Percentiles rank a stretch among this genome's conserved stretches.
Evolutionary conservation across 169 alveolate genomes (phyloP).

Genomic region (Plasmodium relictum): DNA sequence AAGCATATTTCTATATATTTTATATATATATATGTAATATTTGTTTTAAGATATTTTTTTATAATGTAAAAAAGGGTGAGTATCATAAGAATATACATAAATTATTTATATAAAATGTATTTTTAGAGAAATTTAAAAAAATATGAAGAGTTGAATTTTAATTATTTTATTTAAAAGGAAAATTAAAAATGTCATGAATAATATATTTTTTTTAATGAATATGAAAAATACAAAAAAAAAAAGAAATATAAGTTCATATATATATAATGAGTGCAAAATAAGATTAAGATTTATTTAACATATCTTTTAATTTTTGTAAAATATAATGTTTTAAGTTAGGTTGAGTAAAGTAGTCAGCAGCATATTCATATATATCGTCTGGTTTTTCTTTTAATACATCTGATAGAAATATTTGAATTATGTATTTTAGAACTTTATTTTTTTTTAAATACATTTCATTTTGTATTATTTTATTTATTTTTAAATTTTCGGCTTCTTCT

Average conservation of each 20-base stretch:
- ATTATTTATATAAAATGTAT: too few species aligned
- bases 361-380: conserved; percentile 46
- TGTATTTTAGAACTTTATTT: conserved; percentile 51
- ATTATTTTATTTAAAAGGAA: too few species aligned
- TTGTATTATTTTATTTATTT: conserved; percentile 55
- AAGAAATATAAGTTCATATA: background rate
- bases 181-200: too few species aligned
- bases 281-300: background rate
- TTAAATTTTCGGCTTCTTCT: conserved; percentile 24
- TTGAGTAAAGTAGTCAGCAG: conserved; percentile 51
- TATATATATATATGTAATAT: too few species aligned
- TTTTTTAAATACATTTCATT: conserved; percentile 70
- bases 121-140: too few species aligned
- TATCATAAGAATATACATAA: too few species aligned
- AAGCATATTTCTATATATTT: too few species aligned
- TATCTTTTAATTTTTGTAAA: conserved; percentile 4
- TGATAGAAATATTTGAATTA: conserved; percentile 39
- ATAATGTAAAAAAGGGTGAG: too few species aligned
- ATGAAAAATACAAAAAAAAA: too few species aligned
- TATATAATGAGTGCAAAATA: background rate
- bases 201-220: too few species aligned
- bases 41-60: too few species aligned
- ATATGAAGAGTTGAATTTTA: too few species aligned
- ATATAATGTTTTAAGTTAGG: conserved; percentile 24
- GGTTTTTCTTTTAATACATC: conserved; percentile 63